Evolutionary conservation across 75 land plant species (phyloP), one percentile per base, ranked within the genome.

Genomic region (Picea sitchensis): DNA sequence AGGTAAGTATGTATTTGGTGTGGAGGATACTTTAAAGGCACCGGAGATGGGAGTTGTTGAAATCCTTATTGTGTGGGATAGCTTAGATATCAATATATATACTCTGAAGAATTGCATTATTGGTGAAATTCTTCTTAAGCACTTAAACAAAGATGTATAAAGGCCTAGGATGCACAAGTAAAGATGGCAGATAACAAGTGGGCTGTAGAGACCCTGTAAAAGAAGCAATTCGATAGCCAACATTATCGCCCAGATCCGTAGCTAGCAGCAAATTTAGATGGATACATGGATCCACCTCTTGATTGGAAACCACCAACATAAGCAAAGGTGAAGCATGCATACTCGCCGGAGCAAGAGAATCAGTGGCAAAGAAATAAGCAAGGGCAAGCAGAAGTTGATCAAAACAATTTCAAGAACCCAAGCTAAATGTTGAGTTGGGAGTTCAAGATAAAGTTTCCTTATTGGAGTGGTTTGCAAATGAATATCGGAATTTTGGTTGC

Each of bases 391-490:
- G 73, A 69, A 11, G 44, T 17, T 1, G 8, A 69, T 41, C 44
- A 41, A 61, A 80, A 62, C 58, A 79, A 83, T 69, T 90, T 90
- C 85, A 54, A 73, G 62, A 87, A 90, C 77, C 67, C 64, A 54
- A 78, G 36, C 3, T 77, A 23, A 34, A 58, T 58, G 87, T 87
- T 12, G 87, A 85, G 59, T 77, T 87, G 57, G 87, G 87, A 76
- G 87, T 87, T 11, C 82, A 81, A 68, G 89, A 87, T 0, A 87
- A 87, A 67, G 63, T 58, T 60, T 61, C 91, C 18, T 63, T 90
- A 75, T 74, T 90, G 59, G 91, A 90, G 83, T 87, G 91, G 91
- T 90, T 90, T 83, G 91, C 91, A 9, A 79, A 81, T 74, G 83
- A 87, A 34, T 89, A 89, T 75, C 82, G 73, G 78, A 68, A 75